Base-by-base conservation (phyloP, 192 early-diverging fungal genomes). In the Backusella tuberculispora region DNA sequence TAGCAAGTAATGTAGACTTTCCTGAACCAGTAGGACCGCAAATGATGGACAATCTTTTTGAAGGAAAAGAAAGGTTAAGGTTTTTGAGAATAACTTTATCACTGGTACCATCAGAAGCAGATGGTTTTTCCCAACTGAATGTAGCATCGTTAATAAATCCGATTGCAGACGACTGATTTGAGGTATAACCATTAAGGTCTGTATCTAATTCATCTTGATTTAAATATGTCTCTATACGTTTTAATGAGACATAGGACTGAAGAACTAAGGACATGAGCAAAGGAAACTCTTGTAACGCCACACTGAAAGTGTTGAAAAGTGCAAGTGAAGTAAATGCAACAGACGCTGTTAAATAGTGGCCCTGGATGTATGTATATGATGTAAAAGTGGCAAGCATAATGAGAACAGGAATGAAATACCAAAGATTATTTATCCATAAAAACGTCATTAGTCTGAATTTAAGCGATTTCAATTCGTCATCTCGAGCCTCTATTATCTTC, bases 21-120 rank as follows among this genome's bases (percentile, higher is more conserved):
- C 97, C 97, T 13, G 89, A 84, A 0, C 95, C 97, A 12, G 96
- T 97, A 13, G 93, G 85, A 8, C 97, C 97, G 21, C 88, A 88
- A 45, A 97, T 80, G 9, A 96, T 83, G 21, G 91, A 91, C 6
- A 96, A 83, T 53, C 90, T 88, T 41, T 87, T 87, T 5, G 74
- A 45, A 1, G 92, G 90, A 77, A 97, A 92, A 6, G 75, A 77
- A 56, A 93, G 74, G 71, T 87, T 85, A 14, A 96, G 68, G 73
- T 93, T 84, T 66, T 74, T 77, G 4, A 95, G 85, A 24, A 82
- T 74, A 67, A 93, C 92, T 14, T 74, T 75, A 37, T 48, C 78
- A 38, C 76, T 69, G 19, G 83, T 50, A 24, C 73, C 74, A 38
- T 56, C 15, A 19, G 63, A 43, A 10, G 53, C 5, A 1, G 63